phyloP scores from a whole-genome alignment of 2,329 filamentous ascomycete species.

The Exophiala mesophila region DNA sequence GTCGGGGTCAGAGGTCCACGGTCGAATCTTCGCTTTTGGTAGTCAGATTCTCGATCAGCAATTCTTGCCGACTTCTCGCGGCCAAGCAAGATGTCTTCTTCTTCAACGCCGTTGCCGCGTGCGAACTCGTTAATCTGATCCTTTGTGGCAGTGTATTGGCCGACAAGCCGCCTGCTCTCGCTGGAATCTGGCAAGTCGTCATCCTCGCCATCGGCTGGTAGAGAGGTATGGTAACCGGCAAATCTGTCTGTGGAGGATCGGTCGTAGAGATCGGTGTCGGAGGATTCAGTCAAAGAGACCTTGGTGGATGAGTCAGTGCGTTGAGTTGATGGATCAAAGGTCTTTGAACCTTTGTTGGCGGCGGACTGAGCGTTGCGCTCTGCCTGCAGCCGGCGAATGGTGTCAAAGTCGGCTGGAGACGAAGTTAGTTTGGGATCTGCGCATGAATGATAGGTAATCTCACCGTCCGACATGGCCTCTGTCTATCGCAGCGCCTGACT shows the following conservation, averaged over 20 bases:
- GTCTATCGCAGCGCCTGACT: conserved; percentile 5
- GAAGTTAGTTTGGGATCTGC: conserved; percentile 57
- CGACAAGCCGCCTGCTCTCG: conserved; percentile 69
- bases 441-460: not conserved
- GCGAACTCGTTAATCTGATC: conserved; percentile 94
- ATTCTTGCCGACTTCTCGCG: conserved; percentile 89
- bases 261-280: conserved; percentile 85
- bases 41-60: conserved; percentile 88
- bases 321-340: conserved; percentile 73
- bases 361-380: conserved; percentile 81
- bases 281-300: conserved; percentile 79
- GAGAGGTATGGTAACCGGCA: conserved; percentile 84
- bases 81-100: conserved; percentile 81
- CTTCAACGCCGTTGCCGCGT: conserved; percentile 76
- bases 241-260: conserved; percentile 68
- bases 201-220: conserved; percentile 73
- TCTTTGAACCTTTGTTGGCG: conserved; percentile 73
- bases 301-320: conserved; percentile 80
- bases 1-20: conserved; percentile 75
- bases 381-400: conserved; percentile 80
- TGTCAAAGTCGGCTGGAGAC: conserved; percentile 93
- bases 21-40: conserved; percentile 92
- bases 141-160: conserved; percentile 90
- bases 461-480: conserved; percentile 21
- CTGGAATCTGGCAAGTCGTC: conserved; percentile 72